Base-by-base conservation (phyloP, 2,329 filamentous ascomycete genomes). In the Aurifilum marmelostoma region DNA sequence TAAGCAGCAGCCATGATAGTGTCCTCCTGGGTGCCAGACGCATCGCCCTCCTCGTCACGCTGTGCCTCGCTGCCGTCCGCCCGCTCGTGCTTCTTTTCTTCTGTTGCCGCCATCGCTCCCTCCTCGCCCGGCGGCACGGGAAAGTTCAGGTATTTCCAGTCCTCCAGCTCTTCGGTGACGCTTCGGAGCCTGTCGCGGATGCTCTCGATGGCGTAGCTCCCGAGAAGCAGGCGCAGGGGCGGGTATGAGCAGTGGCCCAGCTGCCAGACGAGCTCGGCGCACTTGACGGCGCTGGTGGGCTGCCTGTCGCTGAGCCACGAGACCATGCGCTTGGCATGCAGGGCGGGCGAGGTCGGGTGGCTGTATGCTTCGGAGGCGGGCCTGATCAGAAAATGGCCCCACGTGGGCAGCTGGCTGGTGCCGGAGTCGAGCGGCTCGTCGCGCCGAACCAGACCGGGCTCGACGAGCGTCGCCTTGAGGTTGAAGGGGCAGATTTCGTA, bases 281-380 rank as follows among this genome's bases (percentile, higher is more conserved):
- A 95, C 80, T 97, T 97, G 67, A 97, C 91, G 0, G 93, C 93
- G 78, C 93, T 97, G 16, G 94, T 96, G 5, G 95, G 95, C 79
- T 98, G 95, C 71, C 93, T 88, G 76, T 97, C 93, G 21, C 92
- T 93, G 27, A 98, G 84, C 96, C 96, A 98, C 79, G 97, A 93
- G 16, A 98, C 89, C 86, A 98, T 96, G 37, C 95, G 85, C 75
- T 92, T 91, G 1, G 94, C 93, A 80, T 99, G 96, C 3, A 94
- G 87, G 1, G 96, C 93, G 0, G 96, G 96, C 14, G 92, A 91
- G 2, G 91, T 93, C 0, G 91, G 83, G 27, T 89, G 88, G 7
- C 89, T 86, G 77, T 99, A 99, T 0, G 92, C 89, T 75, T 93
- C 90, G 76, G 92, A 94, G 2, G 93, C 89, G 2, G 91, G 89